Percentiles rank a stretch among this genome's conserved stretches.
Evolutionary conservation across 192 early-diverging fungal species (phyloP).

Genomic region (Phlyctochytrium bullatum): DNA sequence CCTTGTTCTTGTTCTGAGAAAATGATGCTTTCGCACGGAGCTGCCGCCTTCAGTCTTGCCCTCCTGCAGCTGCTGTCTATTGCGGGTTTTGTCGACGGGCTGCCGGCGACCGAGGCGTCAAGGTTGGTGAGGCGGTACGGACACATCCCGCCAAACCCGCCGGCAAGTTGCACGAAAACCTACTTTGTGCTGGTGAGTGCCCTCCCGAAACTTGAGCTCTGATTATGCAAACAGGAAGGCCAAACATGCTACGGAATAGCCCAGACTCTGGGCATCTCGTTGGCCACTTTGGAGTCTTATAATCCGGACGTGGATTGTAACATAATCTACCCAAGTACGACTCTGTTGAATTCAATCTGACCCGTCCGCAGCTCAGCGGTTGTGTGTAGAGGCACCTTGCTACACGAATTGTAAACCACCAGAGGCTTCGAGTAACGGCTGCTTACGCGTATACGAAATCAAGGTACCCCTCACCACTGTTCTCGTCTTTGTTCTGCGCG

Average conservation of each 20-base stretch:
- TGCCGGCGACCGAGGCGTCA: neutral
- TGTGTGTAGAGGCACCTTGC: neutral
- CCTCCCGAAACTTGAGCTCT: neutral
- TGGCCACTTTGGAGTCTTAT: neutral
- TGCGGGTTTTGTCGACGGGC: too few relatives aligned
- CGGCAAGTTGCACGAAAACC: neutral
- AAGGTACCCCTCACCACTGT: neutral
- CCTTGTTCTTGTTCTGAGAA: too few relatives aligned
- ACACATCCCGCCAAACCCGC: neutral
- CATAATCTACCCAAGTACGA: conserved; percentile 1
- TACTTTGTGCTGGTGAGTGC: neutral
- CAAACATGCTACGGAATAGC: conserved; percentile 1
- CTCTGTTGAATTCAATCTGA: neutral
- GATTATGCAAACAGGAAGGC: conserved; percentile 2
- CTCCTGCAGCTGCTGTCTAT: too few relatives aligned
- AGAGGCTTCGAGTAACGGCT: neutral
- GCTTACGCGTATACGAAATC: neutral
- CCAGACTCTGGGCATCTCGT: neutral
- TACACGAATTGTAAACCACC: neutral
- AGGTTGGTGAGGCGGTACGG: neutral
- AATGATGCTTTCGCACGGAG: too few relatives aligned
- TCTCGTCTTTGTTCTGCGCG: neutral
- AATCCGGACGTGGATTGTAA: conserved; percentile 5
- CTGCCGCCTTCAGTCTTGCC: too few relatives aligned
- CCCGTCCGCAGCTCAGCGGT: neutral